A percentile compares a stretch with the other conserved stretches of the same genome.
phyloP scores from a whole-genome alignment of 2,329 filamentous ascomycete species.

The Trichoderma semiorbis region DNA sequence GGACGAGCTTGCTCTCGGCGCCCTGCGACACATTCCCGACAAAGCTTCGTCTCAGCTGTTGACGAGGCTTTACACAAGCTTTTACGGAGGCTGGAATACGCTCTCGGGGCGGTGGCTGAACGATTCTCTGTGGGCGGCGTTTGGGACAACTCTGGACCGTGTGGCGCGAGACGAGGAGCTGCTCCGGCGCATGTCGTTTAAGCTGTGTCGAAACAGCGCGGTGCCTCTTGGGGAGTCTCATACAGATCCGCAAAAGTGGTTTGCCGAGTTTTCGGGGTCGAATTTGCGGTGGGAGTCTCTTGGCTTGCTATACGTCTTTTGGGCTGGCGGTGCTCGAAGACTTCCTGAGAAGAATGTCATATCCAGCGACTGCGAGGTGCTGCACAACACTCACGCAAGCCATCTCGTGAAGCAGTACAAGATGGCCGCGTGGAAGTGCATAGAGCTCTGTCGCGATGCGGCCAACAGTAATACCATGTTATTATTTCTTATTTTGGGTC shows the following conservation, averaged over 20 bases:
- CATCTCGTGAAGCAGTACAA: background rate
- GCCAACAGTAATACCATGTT: slow-evolving; percentile 5
- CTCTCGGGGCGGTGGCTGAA: background rate
- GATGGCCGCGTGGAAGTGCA: slow-evolving; percentile 13
- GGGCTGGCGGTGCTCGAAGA: background rate
- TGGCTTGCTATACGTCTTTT: slow-evolving; percentile 33
- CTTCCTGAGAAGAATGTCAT: background rate
- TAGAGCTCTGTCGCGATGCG: slow-evolving; percentile 13
- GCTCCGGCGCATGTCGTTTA: slow-evolving; percentile 28
- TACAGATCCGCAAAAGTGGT: slow-evolving; percentile 34
- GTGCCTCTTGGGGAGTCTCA: slow-evolving; percentile 35
- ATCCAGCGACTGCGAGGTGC: background rate
- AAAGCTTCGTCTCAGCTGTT: background rate
- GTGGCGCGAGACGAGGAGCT: background rate
- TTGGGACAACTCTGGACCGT: background rate
- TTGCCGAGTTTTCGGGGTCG: slow-evolving; percentile 35
- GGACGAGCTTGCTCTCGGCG: background rate
- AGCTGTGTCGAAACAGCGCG: slow-evolving; percentile 37
- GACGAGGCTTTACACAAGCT: background rate
- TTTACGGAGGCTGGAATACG: background rate
- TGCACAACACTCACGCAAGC: background rate
- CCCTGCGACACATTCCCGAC: slow-evolving; percentile 3
- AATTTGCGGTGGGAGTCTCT: slow-evolving; percentile 44
- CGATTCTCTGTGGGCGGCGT: background rate
- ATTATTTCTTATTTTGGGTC: slow-evolving; percentile 1